phyloP scores from a whole-genome alignment of 148 eudicot species.

The Bassia scoparia region DNA sequence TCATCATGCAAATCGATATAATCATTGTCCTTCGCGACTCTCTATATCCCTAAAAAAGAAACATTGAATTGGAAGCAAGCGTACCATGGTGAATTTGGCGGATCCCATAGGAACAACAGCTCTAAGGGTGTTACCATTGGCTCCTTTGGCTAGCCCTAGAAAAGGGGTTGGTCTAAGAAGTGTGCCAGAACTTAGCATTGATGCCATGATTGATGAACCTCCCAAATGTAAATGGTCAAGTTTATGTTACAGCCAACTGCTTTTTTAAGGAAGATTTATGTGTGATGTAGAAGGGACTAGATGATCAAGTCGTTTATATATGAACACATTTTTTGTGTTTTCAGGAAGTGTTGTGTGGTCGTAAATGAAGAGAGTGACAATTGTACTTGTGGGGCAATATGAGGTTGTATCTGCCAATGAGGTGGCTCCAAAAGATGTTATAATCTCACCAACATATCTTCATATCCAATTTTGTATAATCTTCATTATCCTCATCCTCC shows the following conservation, averaged over 20 bases:
- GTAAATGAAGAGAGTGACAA: conserved; percentile 22
- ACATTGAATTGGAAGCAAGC: not conserved
- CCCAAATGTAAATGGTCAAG: not conserved
- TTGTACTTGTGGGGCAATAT: conserved; percentile 38
- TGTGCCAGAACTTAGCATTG: conserved; percentile 55
- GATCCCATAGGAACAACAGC: conserved; percentile 65
- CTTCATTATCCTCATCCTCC: conserved; percentile 8
- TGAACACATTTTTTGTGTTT: conserved; percentile 15
- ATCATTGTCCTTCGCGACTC: not conserved
- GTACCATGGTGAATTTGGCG: conserved; percentile 66
- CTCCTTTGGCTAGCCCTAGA: conserved; percentile 58
- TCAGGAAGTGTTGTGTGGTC: conserved; percentile 34
- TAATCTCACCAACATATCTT: conserved; percentile 49
- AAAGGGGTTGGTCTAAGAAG: conserved; percentile 71
- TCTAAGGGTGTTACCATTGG: conserved; percentile 54
- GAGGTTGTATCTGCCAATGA: conserved; percentile 49
- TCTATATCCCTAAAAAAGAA: not conserved
- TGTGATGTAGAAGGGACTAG: conserved; percentile 14
- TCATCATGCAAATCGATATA: not conserved
- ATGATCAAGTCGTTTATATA: conserved; percentile 13
- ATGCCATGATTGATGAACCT: conserved; percentile 35
- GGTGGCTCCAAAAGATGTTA: conserved; percentile 46
- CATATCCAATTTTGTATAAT: conserved; percentile 63
- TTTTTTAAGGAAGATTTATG: not conserved
- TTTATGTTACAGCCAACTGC: not conserved